Conservation (phyloP, 176 grass and related monocot species). For the Tillandsia fasciculata region DNA sequence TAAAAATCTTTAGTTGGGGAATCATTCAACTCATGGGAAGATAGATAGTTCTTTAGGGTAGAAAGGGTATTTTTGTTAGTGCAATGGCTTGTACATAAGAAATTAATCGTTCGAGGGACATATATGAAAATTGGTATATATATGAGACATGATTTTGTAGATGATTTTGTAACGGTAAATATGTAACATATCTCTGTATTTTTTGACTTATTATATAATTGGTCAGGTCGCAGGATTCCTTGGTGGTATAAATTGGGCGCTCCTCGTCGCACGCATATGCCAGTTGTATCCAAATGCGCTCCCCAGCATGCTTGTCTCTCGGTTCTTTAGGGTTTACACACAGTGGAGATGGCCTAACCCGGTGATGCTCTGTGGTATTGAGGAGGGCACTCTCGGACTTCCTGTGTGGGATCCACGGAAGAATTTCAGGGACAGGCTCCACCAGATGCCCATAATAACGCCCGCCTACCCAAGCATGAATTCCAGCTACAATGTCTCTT, state of each 20-base stretch:
- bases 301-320: constrained; percentile 77
- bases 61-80: no score
- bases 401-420: constrained; percentile 88
- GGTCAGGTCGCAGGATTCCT: constrained; percentile 86
- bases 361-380: constrained; percentile 88
- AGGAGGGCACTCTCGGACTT: constrained; percentile 63
- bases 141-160: no score
- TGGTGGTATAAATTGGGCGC: constrained; percentile 97
- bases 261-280: constrained; percentile 89
- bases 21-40: no score
- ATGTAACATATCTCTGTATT: no score
- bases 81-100: no score
- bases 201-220: not conserved
- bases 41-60: no score
- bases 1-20: no score
- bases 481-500: constrained; percentile 86
- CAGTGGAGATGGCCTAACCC: constrained; percentile 96
- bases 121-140: no score
- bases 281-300: constrained; percentile 91
- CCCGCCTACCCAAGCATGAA: constrained; percentile 96
- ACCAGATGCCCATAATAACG: constrained; percentile 97
- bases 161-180: no score
- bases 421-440: constrained; percentile 74
- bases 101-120: no score
- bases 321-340: constrained; percentile 83